A percentile compares a stretch with the other conserved stretches of the same genome.
These are phyloP conservation scores for Magnaporthiopsis rhizophila DNA, from an alignment of 2,329 filamentous ascomycete species.

Conservation along the genomic window DNA sequence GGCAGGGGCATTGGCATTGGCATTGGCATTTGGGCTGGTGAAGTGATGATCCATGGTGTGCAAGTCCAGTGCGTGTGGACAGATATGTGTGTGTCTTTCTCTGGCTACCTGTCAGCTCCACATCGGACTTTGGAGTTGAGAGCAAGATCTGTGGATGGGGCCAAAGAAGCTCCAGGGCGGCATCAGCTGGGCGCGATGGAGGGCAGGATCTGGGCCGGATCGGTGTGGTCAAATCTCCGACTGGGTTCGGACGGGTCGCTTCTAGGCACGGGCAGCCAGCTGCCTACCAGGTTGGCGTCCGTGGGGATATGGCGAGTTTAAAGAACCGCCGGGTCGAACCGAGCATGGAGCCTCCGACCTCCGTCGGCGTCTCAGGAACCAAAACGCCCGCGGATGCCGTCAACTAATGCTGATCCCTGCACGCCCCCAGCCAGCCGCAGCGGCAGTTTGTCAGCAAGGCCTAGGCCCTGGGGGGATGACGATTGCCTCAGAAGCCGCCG, in stretches of 20 bases:
- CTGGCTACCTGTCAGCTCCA: not conserved
- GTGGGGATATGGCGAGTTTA: not conserved
- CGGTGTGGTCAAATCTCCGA: not conserved
- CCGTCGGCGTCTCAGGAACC: not conserved
- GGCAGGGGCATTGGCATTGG: not conserved
- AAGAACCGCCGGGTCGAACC: not conserved
- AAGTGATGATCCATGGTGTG: not conserved
- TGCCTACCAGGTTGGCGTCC: not conserved
- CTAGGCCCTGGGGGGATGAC: no score
- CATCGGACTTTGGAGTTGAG: not conserved
- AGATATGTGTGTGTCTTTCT: not conserved
- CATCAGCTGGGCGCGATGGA: not conserved
- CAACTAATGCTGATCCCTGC: not conserved
- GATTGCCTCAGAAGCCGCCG: no score
- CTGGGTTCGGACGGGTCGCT: not conserved
- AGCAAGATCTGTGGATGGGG: not conserved
- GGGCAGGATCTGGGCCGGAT: not conserved
- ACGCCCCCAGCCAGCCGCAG: not conserved
- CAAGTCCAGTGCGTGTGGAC: not conserved
- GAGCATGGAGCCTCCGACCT: not conserved
- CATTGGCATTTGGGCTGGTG: not conserved
- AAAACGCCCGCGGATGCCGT: not conserved
- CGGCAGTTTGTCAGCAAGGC: no score
- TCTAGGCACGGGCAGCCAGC: not conserved
- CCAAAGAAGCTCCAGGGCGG: not conserved